Evolutionary conservation across 345 rosid species (phyloP).

Genomic region (Lepidium aucheri): DNA sequence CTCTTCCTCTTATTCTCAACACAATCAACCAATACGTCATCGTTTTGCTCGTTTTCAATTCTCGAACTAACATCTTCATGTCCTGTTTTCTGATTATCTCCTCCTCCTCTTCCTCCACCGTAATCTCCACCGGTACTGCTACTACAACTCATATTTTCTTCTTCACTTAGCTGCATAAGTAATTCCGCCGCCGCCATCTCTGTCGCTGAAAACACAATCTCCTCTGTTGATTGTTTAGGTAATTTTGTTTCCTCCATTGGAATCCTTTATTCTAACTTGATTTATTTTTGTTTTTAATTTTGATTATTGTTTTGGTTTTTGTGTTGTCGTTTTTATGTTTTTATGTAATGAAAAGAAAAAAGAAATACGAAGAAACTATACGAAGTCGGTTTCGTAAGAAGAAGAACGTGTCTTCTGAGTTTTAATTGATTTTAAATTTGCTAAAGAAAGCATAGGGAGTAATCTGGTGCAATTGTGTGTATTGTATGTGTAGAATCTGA

Average conservation of each 20-base stretch:
- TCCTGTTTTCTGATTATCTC: not conserved
- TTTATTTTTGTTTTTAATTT: too few species aligned
- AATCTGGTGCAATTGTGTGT: not conserved
- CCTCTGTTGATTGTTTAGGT: not conserved
- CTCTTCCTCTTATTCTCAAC: not conserved
- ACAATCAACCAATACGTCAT: slow-evolving; percentile 1
- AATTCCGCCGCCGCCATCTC: slow-evolving; percentile 32
- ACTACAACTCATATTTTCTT: slow-evolving; percentile 28
- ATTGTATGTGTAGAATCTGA: not conserved
- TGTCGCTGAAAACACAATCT: slow-evolving; percentile 16
- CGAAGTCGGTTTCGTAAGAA: slow-evolving; percentile 30
- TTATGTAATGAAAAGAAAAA: slow-evolving; percentile 8
- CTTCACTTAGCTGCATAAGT: slow-evolving; percentile 31
- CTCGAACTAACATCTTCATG: slow-evolving; percentile 23
- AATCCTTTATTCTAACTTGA: not conserved
- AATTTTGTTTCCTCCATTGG: slow-evolving; percentile 16
- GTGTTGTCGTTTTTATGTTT: slow-evolving; percentile 8
- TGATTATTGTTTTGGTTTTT: not conserved
- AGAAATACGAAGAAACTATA: slow-evolving; percentile 7
- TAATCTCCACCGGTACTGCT: slow-evolving; percentile 25
- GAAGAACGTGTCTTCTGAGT: slow-evolving; percentile 21
- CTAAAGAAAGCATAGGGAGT: not conserved
- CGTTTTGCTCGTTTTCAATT: slow-evolving; percentile 7
- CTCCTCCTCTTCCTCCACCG: too few species aligned
- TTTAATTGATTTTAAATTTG: not conserved